Evolutionary conservation across 1,139 yeast species (phyloP), one percentile per base, ranked within the genome.

Genomic region (Kodamaea ohmeri): DNA sequence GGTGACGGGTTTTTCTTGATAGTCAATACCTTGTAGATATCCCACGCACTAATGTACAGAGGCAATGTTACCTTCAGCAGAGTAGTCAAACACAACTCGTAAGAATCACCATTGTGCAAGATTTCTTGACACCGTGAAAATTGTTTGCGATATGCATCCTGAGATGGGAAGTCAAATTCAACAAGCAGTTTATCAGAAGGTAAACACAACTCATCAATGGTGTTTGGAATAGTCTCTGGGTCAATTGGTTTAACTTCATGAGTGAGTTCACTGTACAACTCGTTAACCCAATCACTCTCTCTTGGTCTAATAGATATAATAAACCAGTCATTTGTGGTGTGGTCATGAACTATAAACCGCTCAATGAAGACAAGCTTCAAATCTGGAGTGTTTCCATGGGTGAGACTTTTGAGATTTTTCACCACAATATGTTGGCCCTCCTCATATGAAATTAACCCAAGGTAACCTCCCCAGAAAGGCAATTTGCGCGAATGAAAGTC

Each of bases 11-110:
- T 94, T 42, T 76, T 76, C 32, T 53, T 60, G 18, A 65, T 58
- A 0, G 87, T 78, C 37, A 92, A 66, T 1, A 80, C 73, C 52
- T 84, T 82, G 63, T 89, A 94, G 4, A 92, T 69, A 18, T 77
- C 78, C 97, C 97, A 92, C 0, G 95, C 73, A 4, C 69, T 49
- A 12, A 78, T 51, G 13, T 58, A 46, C 13, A 54, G 45, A 2
- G 76, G 81, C 34, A 80, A 65, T 16, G 58, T 61, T 16, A 90
- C 72, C 38, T 69, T 71, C 47, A 95, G 87, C 47, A 79, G 86
- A 0, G 86, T 83, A 0, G 98, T 92, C 28, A 92, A 70, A 55
- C 98, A 92, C 18, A 94, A 71, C 56, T 94, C 99, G 53, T 94
- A 94, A 1, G 97, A 89, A 53, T 92, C 95, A 8, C 99, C 99